Evolutionary conservation across 257 asterid species (phyloP).

Genomic region (Anisodus acutangulus): DNA sequence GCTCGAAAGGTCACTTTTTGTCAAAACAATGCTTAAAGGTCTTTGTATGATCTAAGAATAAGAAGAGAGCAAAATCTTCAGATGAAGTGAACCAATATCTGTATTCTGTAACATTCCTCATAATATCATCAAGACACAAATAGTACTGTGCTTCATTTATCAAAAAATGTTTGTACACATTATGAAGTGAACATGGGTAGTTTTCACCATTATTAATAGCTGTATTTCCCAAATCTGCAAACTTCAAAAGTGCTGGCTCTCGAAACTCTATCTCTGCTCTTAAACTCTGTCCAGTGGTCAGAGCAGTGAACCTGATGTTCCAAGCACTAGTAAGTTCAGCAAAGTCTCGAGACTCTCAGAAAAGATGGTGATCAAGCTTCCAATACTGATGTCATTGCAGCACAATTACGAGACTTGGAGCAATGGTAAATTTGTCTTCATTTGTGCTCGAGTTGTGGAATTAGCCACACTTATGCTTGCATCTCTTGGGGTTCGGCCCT

Average conservation of each 20-base stretch:
- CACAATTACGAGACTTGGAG: too few relatives aligned
- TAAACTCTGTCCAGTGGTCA: not conserved
- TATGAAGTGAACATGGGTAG: conserved; percentile 10
- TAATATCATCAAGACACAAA: not conserved
- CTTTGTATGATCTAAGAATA: not conserved
- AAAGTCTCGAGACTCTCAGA: not conserved
- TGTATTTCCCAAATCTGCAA: not conserved
- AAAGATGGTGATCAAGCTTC: not conserved
- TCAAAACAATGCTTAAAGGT: not conserved
- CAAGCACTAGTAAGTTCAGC: not conserved
- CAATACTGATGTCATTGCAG: not conserved
- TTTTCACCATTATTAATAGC: not conserved
- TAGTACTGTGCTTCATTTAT: not conserved
- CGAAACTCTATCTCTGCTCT: not conserved
- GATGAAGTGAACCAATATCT: not conserved
- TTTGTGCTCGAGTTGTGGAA: not conserved
- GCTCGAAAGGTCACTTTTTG: not conserved
- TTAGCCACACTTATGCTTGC: not conserved
- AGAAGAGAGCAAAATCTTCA: not conserved
- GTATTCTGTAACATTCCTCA: not conserved
- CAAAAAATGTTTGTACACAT: not conserved
- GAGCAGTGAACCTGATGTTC: not conserved
- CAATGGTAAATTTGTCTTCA: not conserved
- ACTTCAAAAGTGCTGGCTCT: not conserved
- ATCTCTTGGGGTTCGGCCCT: too few relatives aligned